Conservation (phyloP, 1,139 yeast species). For the Saccharomycopsis hybrid region DNA sequence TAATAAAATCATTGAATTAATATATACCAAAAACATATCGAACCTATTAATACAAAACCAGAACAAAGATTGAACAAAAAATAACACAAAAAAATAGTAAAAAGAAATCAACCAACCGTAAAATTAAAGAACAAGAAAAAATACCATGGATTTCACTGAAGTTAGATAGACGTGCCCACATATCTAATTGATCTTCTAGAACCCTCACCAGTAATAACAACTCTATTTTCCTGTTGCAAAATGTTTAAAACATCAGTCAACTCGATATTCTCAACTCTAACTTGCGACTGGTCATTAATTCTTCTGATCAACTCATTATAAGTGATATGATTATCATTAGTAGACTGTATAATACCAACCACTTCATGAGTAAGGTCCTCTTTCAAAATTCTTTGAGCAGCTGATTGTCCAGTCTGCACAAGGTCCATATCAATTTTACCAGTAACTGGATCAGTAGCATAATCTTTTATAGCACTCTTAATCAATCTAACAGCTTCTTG, state of each 20-base stretch:
- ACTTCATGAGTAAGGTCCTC: constrained; percentile 68
- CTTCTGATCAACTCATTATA: constrained; percentile 56
- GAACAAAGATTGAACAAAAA: too few species aligned
- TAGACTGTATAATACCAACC: constrained; percentile 38
- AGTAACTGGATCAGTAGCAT: constrained; percentile 95
- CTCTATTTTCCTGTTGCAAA: constrained; percentile 68
- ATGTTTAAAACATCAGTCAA: constrained; percentile 62
- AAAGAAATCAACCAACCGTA: too few species aligned
- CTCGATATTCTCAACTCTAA: constrained; percentile 64
- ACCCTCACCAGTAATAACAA: constrained; percentile 69
- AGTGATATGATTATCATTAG: constrained; percentile 35
- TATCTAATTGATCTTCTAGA: constrained; percentile 40
- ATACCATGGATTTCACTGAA: too few species aligned
- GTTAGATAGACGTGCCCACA: background rate
- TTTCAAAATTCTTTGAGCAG: constrained; percentile 74
- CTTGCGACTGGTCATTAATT: constrained; percentile 64
- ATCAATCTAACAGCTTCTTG: constrained; percentile 89
- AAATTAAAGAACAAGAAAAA: too few species aligned
- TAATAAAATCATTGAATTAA: too few species aligned
- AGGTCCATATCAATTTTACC: constrained; percentile 97
- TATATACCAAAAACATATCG: too few species aligned
- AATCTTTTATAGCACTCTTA: constrained; percentile 90
- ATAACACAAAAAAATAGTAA: too few species aligned
- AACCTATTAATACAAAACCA: too few species aligned
- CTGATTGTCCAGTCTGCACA: constrained; percentile 92